A percentile compares a stretch with the other conserved stretches of the same genome.
Evolutionary conservation across 345 rosid species (phyloP).

Genomic region (Gynandropsis gynandra): DNA sequence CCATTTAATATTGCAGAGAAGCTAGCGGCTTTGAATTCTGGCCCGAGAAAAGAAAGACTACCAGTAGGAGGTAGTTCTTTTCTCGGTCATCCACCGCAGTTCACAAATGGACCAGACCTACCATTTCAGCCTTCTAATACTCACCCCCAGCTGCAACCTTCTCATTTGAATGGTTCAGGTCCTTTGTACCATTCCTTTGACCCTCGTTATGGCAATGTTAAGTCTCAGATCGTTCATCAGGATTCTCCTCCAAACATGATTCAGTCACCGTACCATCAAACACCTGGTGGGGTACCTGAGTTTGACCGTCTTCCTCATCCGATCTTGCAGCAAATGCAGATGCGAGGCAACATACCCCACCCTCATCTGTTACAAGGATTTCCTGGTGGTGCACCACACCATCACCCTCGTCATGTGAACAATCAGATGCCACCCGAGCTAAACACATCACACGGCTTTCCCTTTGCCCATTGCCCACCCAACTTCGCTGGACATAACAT

Average conservation of each 20-base stretch:
- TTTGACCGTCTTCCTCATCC: constrained; percentile 60
- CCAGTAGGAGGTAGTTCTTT: constrained; percentile 34
- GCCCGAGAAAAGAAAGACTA: constrained; percentile 48
- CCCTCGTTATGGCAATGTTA: constrained; percentile 47
- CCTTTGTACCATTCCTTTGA: constrained; percentile 46
- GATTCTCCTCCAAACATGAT: constrained; percentile 45
- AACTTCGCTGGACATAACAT: constrained; percentile 43
- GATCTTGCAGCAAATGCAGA: constrained; percentile 58
- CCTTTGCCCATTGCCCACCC: constrained; percentile 52
- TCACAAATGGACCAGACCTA: constrained; percentile 23
- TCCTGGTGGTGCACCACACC: constrained; percentile 37
- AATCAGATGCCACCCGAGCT: constrained; percentile 50
- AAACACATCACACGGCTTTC: constrained; percentile 53
- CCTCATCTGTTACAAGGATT: constrained; percentile 51
- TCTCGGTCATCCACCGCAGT: constrained; percentile 46
- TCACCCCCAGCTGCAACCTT: constrained; percentile 40
- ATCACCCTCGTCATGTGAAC: constrained; percentile 42
- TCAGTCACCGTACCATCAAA: constrained; percentile 59
- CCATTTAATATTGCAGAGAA: constrained; percentile 48
- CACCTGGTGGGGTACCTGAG: constrained; percentile 38
- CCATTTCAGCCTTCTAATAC: constrained; percentile 24
- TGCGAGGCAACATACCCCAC: constrained; percentile 51
- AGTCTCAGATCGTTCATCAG: constrained; percentile 54
- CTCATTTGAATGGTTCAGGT: constrained; percentile 52
- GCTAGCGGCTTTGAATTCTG: constrained; percentile 52